Evolutionary conservation across 805 yeast genomes (phyloP).

Genomic region (Candida xyloterini): DNA sequence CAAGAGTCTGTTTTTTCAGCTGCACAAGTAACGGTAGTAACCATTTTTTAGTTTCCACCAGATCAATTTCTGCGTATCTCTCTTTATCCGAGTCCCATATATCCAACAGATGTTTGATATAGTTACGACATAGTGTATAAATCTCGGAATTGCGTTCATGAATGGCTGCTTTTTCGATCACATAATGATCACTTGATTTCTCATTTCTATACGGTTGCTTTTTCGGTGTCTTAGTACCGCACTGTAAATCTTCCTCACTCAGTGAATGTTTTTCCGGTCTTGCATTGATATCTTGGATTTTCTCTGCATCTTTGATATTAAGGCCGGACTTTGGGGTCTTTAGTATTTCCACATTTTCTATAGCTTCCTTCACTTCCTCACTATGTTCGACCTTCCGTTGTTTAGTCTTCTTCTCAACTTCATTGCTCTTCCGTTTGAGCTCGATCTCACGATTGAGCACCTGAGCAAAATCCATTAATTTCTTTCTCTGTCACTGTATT

Average conservation of each 20-base stretch:
- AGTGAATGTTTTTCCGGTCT: neutral
- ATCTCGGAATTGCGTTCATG: conserved; percentile 32
- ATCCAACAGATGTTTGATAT: conserved; percentile 40
- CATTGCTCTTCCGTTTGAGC: conserved; percentile 21
- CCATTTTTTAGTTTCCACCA: conserved; percentile 46
- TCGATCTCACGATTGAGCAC: conserved; percentile 46
- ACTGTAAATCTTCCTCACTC: neutral
- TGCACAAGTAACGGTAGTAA: conserved; percentile 52
- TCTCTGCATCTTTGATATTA: neutral
- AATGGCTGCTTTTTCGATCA: conserved; percentile 34
- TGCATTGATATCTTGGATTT: neutral
- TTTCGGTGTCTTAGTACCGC: neutral
- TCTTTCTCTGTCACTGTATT: conserved; percentile 9
- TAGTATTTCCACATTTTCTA: conserved; percentile 9
- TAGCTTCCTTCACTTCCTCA: neutral
- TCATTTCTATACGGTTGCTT: neutral
- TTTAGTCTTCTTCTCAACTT: conserved; percentile 25
- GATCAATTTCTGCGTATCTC: conserved; percentile 21
- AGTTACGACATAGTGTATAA: conserved; percentile 43
- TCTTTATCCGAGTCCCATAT: conserved; percentile 35
- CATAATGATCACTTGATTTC: neutral
- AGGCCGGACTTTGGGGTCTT: neutral
- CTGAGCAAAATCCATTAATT: conserved; percentile 45
- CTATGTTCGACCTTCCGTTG: conserved; percentile 1
- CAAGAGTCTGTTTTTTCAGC: conserved; percentile 44